A percentile compares a stretch with the other conserved stretches of the same genome.
phyloP scores from a whole-genome alignment of 768 basidiomycete genomes.

The Calocera cornea region DNA sequence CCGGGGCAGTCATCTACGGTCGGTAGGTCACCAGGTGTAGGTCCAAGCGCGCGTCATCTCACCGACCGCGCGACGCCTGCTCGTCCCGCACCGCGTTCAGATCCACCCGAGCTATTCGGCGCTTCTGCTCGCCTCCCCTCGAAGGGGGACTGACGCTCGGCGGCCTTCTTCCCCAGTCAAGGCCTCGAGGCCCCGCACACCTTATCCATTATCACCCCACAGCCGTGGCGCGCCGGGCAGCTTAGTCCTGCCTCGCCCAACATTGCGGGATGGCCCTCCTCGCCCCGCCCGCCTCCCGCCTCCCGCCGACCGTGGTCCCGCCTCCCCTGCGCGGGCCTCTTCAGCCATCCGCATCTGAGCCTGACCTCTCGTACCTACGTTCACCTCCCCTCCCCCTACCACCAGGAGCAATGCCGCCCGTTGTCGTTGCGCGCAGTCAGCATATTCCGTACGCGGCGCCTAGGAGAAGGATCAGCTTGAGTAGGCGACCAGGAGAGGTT shows the following conservation, averaged over 20 bases:
- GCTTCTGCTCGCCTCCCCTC: not conserved
- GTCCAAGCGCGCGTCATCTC: not conserved
- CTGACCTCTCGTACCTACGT: not conserved
- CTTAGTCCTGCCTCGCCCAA: not conserved
- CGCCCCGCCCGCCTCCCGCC: slow-evolving; percentile 5
- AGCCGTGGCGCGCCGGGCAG: not conserved
- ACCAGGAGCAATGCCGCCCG: not conserved
- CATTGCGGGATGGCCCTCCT: not conserved
- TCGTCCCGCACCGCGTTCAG: not conserved
- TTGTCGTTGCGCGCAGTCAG: not conserved
- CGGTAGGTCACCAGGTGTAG: not conserved
- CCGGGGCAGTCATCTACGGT: not conserved
- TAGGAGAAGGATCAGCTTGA: not conserved
- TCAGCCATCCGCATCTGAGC: slow-evolving; percentile 9
- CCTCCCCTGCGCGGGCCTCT: slow-evolving; percentile 9
- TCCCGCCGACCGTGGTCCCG: slow-evolving; percentile 3
- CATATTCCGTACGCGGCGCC: not conserved
- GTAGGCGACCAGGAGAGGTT: not conserved
- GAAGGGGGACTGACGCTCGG: not conserved
- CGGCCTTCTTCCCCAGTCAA: not conserved
- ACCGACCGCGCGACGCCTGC: not conserved
- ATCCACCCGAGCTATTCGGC: not conserved
- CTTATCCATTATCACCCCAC: not conserved
- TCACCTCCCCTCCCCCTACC: slow-evolving; percentile 4
- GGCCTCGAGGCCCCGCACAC: not conserved